These are phyloP conservation scores for Populus hybrid DNA, from an alignment of 441 rosid species.

Conservation along the genomic window DNA sequence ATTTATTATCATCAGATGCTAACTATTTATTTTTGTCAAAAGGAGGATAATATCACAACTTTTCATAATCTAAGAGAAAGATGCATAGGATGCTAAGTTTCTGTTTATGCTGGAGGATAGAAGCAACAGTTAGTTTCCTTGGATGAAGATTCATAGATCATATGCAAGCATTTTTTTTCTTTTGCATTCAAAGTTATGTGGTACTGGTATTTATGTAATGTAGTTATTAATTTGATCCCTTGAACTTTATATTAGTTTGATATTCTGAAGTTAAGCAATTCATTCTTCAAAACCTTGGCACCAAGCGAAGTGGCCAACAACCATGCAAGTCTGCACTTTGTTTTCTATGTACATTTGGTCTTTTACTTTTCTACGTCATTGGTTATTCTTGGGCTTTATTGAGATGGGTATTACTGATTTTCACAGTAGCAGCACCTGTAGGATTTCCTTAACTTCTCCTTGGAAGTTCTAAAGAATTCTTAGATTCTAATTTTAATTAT, in stretches of 20 bases:
- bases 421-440: neutral
- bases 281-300: neutral
- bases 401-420: conserved; percentile 1
- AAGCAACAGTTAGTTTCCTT: neutral
- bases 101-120: neutral
- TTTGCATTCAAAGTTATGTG: neutral
- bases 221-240: neutral
- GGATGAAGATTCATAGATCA: neutral
- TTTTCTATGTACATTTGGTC: neutral
- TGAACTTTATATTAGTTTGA: neutral
- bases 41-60: neutral
- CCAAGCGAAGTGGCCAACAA: neutral
- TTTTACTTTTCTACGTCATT: neutral
- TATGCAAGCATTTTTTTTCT: neutral
- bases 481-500: neutral
- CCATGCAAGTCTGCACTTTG: neutral
- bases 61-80: neutral
- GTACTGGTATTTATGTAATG: neutral
- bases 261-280: neutral
- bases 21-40: neutral
- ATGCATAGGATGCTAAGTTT: neutral
- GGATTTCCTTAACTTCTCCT: neutral
- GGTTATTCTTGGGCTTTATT: conserved; percentile 4
- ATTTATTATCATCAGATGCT: neutral
- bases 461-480: neutral